phyloP scores from a whole-genome alignment of 2,329 filamentous ascomycete genomes.

The Fusarium brachygibbosum region DNA sequence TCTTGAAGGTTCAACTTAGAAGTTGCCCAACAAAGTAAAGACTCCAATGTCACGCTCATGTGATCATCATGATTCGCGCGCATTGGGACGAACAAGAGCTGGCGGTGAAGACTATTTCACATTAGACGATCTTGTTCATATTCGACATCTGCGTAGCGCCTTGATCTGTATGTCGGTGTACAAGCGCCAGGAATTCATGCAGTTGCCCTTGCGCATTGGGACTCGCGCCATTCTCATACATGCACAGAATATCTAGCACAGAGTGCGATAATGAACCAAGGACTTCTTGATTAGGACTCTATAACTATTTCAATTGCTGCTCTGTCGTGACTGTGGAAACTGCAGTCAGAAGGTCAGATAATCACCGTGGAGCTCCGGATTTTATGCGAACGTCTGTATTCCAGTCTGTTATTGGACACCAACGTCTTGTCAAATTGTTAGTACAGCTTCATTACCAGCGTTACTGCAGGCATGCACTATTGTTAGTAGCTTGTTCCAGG shows the following conservation, averaged over 20 bases:
- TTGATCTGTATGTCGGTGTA: conserved; percentile 40
- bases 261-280: too few relatives aligned
- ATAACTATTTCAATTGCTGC: not conserved
- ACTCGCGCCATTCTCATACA: conserved; percentile 24
- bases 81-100: conserved; percentile 36
- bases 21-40: not conserved
- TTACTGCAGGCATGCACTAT: conserved; percentile 14
- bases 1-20: not conserved
- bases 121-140: conserved; percentile 22
- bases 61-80: conserved; percentile 35
- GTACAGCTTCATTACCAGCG: not conserved
- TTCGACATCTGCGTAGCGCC: conserved; percentile 18
- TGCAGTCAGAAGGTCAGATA: not conserved
- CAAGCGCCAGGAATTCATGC: conserved; percentile 29
- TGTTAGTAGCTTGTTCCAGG: conserved; percentile 28
- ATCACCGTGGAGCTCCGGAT: not conserved
- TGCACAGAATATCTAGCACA: conserved; percentile 5
- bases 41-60: not conserved
- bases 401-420: not conserved
- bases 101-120: conserved; percentile 38
- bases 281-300: not conserved
- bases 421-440: not conserved
- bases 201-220: conserved; percentile 5
- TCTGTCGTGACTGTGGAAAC: not conserved
- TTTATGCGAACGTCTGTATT: not conserved